Conservation (phyloP, 257 asterid species). For the Euphrasia confusa region DNA sequence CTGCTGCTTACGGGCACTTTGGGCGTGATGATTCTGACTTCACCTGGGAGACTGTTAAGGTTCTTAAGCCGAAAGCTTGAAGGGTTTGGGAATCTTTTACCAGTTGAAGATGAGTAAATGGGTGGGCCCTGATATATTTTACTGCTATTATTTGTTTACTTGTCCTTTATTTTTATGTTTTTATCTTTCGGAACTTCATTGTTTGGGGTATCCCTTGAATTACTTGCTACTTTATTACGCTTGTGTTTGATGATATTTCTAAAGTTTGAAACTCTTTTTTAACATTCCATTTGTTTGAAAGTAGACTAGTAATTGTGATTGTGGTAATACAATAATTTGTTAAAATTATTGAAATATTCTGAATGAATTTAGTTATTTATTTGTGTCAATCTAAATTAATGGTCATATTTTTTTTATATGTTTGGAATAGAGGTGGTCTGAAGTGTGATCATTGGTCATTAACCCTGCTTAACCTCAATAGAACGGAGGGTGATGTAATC, state of each 20-base stretch:
- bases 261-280: not conserved
- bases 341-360: no score
- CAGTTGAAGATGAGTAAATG: no score
- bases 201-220: not conserved
- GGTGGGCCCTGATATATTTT: not conserved
- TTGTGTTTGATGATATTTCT: not conserved
- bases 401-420: no score
- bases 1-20: slow-evolving; percentile 34
- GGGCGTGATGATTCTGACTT: slow-evolving; percentile 33
- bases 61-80: slow-evolving; percentile 13
- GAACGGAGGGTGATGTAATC: not conserved
- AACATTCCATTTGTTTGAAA: not conserved
- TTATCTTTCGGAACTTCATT: not conserved
- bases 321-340: no score
- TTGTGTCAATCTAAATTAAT: no score
- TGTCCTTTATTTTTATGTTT: not conserved
- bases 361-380: no score
- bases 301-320: not conserved
- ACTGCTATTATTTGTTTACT: not conserved
- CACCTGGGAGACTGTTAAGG: slow-evolving; percentile 31
- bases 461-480: slow-evolving; percentile 7
- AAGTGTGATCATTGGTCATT: no score
- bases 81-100: not conserved
- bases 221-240: not conserved
- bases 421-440: no score